phyloP scores from a whole-genome alignment of 495 filamentous ascomycete genomes.

The Astrothelium macrocarpum region DNA sequence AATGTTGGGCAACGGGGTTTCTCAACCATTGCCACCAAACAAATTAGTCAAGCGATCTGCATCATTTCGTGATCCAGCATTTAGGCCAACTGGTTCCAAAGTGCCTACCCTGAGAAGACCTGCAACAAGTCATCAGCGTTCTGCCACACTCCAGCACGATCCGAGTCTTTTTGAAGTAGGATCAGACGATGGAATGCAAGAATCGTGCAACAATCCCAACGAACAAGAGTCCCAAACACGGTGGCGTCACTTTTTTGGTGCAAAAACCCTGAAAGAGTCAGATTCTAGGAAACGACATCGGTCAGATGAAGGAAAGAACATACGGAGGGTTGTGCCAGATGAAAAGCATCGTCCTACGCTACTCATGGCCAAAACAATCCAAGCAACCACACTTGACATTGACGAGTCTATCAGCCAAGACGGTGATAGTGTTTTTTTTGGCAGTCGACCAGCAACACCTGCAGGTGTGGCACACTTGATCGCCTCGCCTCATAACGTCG shows the following conservation, averaged over 20 bases:
- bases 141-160: constrained; percentile 54
- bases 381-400: constrained; percentile 22
- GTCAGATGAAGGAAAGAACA: constrained; percentile 19
- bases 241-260: constrained; percentile 30
- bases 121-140: constrained; percentile 79
- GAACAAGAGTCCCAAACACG: constrained; percentile 13
- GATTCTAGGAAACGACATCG: constrained; percentile 21
- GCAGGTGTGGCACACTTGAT: background rate
- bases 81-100: constrained; percentile 28
- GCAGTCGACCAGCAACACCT: constrained; percentile 25
- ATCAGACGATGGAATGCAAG: constrained; percentile 3
- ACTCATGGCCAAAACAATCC: constrained; percentile 23
- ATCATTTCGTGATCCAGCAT: constrained; percentile 44
- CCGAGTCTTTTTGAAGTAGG: background rate
- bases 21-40: constrained; percentile 53
- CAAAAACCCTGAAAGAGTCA: constrained; percentile 23
- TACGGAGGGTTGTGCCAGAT: constrained; percentile 32
- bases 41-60: constrained; percentile 80
- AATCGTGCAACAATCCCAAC: background rate
- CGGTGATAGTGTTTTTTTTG: constrained; percentile 23
- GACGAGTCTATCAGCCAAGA: constrained; percentile 26
- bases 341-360: constrained; percentile 18
- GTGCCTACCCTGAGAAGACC: constrained; percentile 59
- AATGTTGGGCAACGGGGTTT: constrained; percentile 42
- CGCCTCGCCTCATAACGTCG: background rate